Base-by-base conservation (phyloP, 2,329 filamentous ascomycete species). In the Allantophomopsis lycopodina region DNA sequence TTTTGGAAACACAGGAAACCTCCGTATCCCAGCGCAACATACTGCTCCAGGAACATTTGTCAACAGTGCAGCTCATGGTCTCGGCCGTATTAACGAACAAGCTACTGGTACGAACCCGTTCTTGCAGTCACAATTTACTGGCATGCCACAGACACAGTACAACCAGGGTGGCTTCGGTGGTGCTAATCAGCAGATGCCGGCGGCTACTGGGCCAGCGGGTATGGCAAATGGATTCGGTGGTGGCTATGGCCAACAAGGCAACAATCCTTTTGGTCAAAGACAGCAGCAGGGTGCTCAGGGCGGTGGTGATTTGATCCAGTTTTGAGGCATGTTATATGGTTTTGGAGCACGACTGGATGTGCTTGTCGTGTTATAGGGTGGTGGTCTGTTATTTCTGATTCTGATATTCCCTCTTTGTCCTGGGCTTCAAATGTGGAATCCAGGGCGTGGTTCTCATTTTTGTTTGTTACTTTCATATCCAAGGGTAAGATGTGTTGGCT, bases 31-130 rank as follows among this genome's bases (percentile, higher is more conserved):
- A 2, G 79, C 91, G 2, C 91, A 98, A 57, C 91, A 98, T 60
- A 98, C 91, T 0, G 87, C 91, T 1, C 91, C 91, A 0, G 91
- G 89, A 18, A 93, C 84, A 0, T 98, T 96, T 58, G 81, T 98
- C 63, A 98, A 98, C 63, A 94, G 85, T 44, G 87, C 91, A 6
- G 91, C 91, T 37, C 69, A 81, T 31, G 84, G 85, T n/a, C 63
- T 84, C 42, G 76, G 76, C 50, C 73, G 74, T 42, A 61, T 95
- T 34, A 83, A 51, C 23, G 45, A 50, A 16, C 66, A 44, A 57
- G 68, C 40, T 67, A 87, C 46, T 15, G 85, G 84, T 1, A 86
- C 79, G 2, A 96, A 96, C 55, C 91, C 91, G 1, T 98, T 96
- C 65, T 65, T 94, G 50, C 75, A 79, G 44, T 76, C 78, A 44